phyloP scores from a whole-genome alignment of 2,329 filamentous ascomycete genomes.

The Phialocephala sp. region DNA sequence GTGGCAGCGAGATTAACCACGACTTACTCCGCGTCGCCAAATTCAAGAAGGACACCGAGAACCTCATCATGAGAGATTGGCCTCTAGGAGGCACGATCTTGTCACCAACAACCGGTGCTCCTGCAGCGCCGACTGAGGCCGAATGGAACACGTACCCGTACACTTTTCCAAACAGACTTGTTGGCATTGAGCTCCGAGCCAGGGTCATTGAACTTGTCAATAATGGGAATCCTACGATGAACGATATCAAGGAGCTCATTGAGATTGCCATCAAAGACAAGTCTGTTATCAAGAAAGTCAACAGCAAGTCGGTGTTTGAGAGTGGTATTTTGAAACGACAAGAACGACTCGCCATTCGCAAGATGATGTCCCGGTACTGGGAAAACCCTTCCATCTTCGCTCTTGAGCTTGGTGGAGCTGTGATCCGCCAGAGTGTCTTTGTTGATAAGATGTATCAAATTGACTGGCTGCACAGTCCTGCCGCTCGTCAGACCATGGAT shows the following conservation, averaged over 20 bases:
- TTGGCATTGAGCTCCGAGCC: conserved; percentile 53
- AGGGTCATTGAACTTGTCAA: conserved; percentile 50
- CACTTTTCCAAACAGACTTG: conserved; percentile 63
- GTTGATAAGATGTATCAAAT: conserved; percentile 76
- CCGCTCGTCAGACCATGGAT: conserved; percentile 65
- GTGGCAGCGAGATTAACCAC: conserved; percentile 57
- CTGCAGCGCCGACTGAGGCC: conserved; percentile 44
- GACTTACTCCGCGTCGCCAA: conserved; percentile 65
- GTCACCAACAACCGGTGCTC: conserved; percentile 56
- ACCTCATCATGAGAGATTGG: conserved; percentile 50
- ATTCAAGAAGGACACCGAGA: conserved; percentile 61
- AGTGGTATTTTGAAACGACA: conserved; percentile 34
- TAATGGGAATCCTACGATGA: conserved; percentile 51
- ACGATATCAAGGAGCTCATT: conserved; percentile 56
- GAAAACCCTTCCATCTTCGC: conserved; percentile 68
- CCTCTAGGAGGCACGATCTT: conserved; percentile 75
- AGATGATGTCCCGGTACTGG: conserved; percentile 76
- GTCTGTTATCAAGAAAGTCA: conserved; percentile 48
- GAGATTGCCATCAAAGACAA: conserved; percentile 51
- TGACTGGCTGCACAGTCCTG: conserved; percentile 79
- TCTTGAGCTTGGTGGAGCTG: conserved; percentile 68
- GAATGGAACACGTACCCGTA: conserved; percentile 37
- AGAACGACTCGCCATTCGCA: conserved; percentile 57
- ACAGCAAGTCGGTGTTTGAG: conserved; percentile 38
- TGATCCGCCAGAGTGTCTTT: conserved; percentile 70